Evolutionary conservation across 2,329 filamentous ascomycete species (phyloP), one percentile per base, ranked within the genome.

Genomic region (Exophiala dermatitidis): DNA sequence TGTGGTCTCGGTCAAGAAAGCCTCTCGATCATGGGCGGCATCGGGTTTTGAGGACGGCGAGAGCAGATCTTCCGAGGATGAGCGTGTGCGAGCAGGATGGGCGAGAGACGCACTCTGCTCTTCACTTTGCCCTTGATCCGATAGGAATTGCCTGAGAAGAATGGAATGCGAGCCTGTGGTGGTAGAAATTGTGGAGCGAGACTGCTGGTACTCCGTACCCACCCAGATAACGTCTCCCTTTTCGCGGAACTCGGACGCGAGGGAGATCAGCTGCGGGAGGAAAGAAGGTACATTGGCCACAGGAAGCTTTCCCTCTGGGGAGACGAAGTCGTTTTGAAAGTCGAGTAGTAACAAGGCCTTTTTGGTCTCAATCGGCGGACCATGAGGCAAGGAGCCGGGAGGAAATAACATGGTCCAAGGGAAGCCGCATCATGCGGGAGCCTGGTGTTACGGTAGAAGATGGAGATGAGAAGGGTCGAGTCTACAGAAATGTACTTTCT

Each of bases 251-350:
- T 79, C 79, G 7, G 79, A 78, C 40, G 84, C 83, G 1, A 97
- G 74, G 4, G 77, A 70, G 19, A 82, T 72, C 40, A 90, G 79
- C 30, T 80, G 81, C 37, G 84, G 76, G 42, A 93, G 68, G 57
- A 90, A 88, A 6, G 81, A 80, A 3, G 78, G 70, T 2, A 83
- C 81, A 41, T 81, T 77, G 34, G 74, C 73, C 47, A 90, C 80
- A 8, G 82, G 78, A 19, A 96, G 71, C 29, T 82, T 79, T 50
- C 87, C 86, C 47, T 81, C 77, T 1, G 80, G 71, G 4, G 81
- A 77, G 53, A 94, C 72, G 64, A 97, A 95, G 68, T 96, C 91
- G 63, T 94, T 89, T 66, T 97, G 93, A 34, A 95, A 80, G 64
- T 95, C 91, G 59, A 96, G 77, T 12, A 94, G 73, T 19, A 97